Conservation (phyloP, 495 filamentous ascomycete genomes). For the Usnea hakonensis region DNA sequence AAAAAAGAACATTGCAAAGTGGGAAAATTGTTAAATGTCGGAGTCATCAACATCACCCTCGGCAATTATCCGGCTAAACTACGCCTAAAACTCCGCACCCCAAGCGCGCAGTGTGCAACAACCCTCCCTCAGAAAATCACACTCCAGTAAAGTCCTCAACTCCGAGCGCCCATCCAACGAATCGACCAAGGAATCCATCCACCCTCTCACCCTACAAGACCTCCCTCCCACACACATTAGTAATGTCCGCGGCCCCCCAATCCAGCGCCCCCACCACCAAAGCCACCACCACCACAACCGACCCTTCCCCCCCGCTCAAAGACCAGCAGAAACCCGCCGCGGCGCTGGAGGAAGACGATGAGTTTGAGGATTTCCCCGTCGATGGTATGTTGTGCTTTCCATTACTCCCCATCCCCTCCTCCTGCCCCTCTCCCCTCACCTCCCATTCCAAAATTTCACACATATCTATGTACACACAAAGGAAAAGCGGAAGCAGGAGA, state of each 20-base stretch:
- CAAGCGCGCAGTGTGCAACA: too few species aligned
- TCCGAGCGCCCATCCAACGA: too few species aligned
- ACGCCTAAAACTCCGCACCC: too few species aligned
- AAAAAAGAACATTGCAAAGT: too few species aligned
- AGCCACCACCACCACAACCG: conserved; percentile 36
- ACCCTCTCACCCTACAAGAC: background rate
- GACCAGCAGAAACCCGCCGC: conserved; percentile 50
- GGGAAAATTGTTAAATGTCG: too few species aligned
- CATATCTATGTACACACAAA: background rate
- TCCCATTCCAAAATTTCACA: background rate
- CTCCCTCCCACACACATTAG: conserved; percentile 7
- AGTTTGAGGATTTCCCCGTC: conserved; percentile 98
- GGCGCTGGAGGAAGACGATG: conserved; percentile 90
- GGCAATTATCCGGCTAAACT: too few species aligned
- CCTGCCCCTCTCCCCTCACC: conserved; percentile 1
- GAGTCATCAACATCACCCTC: too few species aligned
- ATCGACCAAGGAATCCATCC: too few species aligned
- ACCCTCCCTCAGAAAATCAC: too few species aligned
- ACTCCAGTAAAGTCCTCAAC: background rate
- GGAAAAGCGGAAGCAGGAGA: background rate
- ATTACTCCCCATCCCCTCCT: background rate
- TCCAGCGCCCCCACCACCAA: conserved; percentile 32
- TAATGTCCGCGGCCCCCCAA: conserved; percentile 35
- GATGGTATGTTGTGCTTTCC: conserved; percentile 55
- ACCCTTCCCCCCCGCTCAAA: conserved; percentile 29